A percentile compares a stretch with the other conserved stretches of the same genome.
Evolutionary conservation across 106 monocot genomes (phyloP).

Genomic region (Chionographis japonica): DNA sequence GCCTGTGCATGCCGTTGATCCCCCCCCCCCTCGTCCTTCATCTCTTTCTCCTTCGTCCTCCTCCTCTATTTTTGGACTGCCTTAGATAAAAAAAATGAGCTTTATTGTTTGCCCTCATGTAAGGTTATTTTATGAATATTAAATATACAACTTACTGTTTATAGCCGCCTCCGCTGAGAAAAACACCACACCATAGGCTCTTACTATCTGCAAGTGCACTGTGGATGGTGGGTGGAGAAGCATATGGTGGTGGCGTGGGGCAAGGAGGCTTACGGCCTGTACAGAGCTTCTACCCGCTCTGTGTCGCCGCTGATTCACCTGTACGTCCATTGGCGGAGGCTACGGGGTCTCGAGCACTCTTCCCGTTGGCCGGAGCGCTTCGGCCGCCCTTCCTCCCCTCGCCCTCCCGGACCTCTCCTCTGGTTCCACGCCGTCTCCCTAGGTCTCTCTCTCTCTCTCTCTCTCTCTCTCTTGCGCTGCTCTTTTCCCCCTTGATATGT

Average conservation of each 20-base stretch:
- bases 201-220: too few relatives aligned
- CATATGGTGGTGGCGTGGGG: constrained; percentile 7
- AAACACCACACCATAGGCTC: too few relatives aligned
- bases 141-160: too few relatives aligned
- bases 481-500: background rate
- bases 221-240: background rate
- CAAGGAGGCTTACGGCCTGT: constrained; percentile 42
- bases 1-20: too few relatives aligned
- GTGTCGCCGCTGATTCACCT: constrained; percentile 41
- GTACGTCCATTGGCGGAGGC: constrained; percentile 47
- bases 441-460: constrained; percentile 10
- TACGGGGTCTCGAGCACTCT: constrained; percentile 66
- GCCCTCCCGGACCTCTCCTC: constrained; percentile 58
- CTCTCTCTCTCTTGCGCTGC: background rate
- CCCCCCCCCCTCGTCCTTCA: too few relatives aligned
- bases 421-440: constrained; percentile 99
- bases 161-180: too few relatives aligned
- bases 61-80: too few relatives aligned
- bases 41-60: too few relatives aligned
- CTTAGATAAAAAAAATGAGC: too few relatives aligned
- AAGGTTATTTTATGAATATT: too few relatives aligned
- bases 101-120: too few relatives aligned
- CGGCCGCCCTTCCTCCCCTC: constrained; percentile 58
- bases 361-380: constrained; percentile 74
- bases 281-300: constrained; percentile 39